These are phyloP conservation scores for Drechslerella coelobrocha DNA, from an alignment of 2,329 filamentous ascomycete species.

Conservation along the genomic window DNA sequence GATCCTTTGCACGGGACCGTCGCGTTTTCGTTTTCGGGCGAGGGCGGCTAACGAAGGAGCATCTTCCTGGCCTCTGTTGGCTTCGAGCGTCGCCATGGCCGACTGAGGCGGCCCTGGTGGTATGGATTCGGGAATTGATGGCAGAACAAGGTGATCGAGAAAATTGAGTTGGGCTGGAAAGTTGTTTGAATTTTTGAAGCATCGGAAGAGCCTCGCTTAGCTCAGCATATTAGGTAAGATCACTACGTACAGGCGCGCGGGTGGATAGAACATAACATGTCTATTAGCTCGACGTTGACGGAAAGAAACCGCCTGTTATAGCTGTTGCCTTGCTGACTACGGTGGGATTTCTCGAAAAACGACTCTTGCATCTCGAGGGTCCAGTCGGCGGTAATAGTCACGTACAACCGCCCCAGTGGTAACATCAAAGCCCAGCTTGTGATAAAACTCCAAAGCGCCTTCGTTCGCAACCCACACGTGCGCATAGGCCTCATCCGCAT, in stretches of 20 bases:
- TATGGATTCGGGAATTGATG: neutral
- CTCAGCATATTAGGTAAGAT: neutral
- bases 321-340: neutral
- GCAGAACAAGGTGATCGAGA: neutral
- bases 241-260: neutral
- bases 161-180: neutral
- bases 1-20: neutral
- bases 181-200: conserved; percentile 1
- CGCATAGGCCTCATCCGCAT: conserved; percentile 64
- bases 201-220: neutral
- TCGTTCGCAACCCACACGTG: conserved; percentile 74
- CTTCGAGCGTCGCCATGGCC: neutral
- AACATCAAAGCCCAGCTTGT: conserved; percentile 65
- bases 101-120: too few species aligned
- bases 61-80: conserved; percentile 3
- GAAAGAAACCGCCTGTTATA: neutral
- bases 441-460: conserved; percentile 70
- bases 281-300: neutral
- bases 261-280: too few species aligned
- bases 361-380: conserved; percentile 69
- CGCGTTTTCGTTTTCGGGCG: conserved; percentile 27
- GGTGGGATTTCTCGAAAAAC: conserved; percentile 56
- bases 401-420: conserved; percentile 58
- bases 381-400: conserved; percentile 69
- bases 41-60: neutral